A percentile compares a stretch with the other conserved stretches of the same genome.
Evolutionary conservation across 306 rosid genomes (phyloP).

Genomic region (Acmispon strigosus): DNA sequence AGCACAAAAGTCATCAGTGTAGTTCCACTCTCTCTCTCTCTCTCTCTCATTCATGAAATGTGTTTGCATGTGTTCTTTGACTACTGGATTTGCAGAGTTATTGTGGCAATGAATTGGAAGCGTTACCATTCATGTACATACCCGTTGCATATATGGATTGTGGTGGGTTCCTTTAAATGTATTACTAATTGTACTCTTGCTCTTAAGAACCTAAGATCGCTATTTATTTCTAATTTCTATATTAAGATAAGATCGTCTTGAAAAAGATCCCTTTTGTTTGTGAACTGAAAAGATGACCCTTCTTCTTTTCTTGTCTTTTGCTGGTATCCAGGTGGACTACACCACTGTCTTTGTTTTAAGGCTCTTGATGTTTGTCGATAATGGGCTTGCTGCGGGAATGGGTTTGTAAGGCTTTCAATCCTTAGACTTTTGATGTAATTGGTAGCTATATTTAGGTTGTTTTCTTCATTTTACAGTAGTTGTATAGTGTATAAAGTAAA

Average conservation of each 20-base stretch:
- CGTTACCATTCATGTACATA: constrained; percentile 69
- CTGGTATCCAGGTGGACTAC: constrained; percentile 74
- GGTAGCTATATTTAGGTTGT: not conserved
- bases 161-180: constrained; percentile 50
- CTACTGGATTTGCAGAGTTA: constrained; percentile 44
- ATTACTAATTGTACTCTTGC: not conserved
- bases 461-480: not conserved
- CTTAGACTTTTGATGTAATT: constrained; percentile 11
- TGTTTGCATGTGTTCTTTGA: constrained; percentile 29
- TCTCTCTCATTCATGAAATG: not conserved
- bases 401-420: constrained; percentile 80
- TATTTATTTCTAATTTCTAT: not conserved
- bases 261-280: not conserved
- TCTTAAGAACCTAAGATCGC: not conserved
- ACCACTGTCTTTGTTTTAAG: constrained; percentile 87
- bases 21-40: too few relatives aligned
- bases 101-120: constrained; percentile 87
- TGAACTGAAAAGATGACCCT: too few relatives aligned
- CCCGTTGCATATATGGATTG: constrained; percentile 96
- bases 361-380: constrained; percentile 90
- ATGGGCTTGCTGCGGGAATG: constrained; percentile 97
- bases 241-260: not conserved
- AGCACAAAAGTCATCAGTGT: not conserved
- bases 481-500: not conserved
- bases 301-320: not conserved